phyloP scores from a whole-genome alignment of 805 yeast genomes.

The Ogataea angusta region DNA sequence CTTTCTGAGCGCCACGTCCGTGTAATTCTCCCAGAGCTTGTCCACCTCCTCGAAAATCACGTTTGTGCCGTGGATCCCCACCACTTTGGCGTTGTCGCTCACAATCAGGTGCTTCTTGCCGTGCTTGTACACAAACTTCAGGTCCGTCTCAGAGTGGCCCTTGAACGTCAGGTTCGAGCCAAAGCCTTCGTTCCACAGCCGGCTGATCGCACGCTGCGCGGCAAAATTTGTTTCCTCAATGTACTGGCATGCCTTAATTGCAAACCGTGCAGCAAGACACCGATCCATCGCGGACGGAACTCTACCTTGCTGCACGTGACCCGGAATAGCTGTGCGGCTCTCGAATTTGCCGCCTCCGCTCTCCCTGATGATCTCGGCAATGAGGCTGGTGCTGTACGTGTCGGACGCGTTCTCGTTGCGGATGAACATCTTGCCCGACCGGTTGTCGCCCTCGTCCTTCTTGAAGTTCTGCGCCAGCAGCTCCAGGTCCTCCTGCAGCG shows the following conservation, averaged over 20 bases:
- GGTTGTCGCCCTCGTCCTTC: constrained; percentile 71
- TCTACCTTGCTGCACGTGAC: constrained; percentile 98
- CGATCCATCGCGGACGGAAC: constrained; percentile 94
- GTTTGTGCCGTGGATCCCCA: constrained; percentile 68
- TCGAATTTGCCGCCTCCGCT: constrained; percentile 69
- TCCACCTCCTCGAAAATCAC: constrained; percentile 56
- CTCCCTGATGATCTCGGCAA: constrained; percentile 81
- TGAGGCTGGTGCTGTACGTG: constrained; percentile 75
- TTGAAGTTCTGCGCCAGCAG: constrained; percentile 65
- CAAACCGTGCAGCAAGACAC: constrained; percentile 83
- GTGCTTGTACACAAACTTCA: constrained; percentile 50
- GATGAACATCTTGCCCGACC: constrained; percentile 82
- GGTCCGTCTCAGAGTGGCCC: constrained; percentile 32
- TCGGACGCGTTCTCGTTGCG: constrained; percentile 81
- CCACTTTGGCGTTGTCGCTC: constrained; percentile 54
- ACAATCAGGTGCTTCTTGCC: constrained; percentile 42
- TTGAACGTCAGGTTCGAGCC: constrained; percentile 21
- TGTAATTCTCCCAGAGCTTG: constrained; percentile 55
- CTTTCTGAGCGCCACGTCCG: constrained; percentile 61
- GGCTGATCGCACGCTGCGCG: constrained; percentile 13
- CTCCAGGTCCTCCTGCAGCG: constrained; percentile 72
- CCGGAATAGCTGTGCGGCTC: constrained; percentile 93
- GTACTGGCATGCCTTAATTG: constrained; percentile 84
- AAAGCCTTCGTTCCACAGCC: constrained; percentile 20
- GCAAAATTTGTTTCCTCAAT: constrained; percentile 52